phyloP scores from a whole-genome alignment of 495 filamentous ascomycete genomes.

The Aspergillus haitiensis region DNA sequence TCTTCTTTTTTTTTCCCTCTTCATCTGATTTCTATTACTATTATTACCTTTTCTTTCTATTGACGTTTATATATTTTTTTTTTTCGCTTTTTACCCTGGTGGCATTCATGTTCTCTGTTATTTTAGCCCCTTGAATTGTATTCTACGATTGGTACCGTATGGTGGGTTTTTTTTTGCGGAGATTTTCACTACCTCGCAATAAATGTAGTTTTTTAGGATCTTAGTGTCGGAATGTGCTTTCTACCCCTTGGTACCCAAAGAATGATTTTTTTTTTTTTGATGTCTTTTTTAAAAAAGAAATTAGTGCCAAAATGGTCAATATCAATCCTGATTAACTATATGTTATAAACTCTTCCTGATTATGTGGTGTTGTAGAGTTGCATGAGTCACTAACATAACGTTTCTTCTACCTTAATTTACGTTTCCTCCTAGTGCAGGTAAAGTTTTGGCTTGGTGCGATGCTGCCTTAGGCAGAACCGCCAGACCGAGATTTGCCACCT shows the following conservation, averaged over 20 bases:
- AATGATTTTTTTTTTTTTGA: background rate
- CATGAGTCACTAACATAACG: no score
- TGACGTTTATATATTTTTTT: constrained; percentile 14
- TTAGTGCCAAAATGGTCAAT: constrained; percentile 2
- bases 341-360: no score
- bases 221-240: background rate
- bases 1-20: constrained; percentile 4
- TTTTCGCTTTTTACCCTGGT: constrained; percentile 2
- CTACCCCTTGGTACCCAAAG: background rate
- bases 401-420: no score
- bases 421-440: no score
- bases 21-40: background rate
- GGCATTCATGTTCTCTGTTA: constrained; percentile 15
- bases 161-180: constrained; percentile 12
- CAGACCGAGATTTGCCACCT: background rate
- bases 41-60: background rate
- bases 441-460: background rate
- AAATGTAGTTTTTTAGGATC: constrained; percentile 1
- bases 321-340: background rate
- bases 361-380: no score
- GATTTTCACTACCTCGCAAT: background rate
- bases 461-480: background rate
- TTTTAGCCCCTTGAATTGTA: constrained; percentile 27
- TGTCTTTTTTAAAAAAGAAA: background rate
- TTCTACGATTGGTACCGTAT: constrained; percentile 20